Percentiles rank a stretch among this genome's conserved stretches.
Conservation (phyloP, 768 basidiomycete genomes). For the Boletus sensibilis region DNA sequence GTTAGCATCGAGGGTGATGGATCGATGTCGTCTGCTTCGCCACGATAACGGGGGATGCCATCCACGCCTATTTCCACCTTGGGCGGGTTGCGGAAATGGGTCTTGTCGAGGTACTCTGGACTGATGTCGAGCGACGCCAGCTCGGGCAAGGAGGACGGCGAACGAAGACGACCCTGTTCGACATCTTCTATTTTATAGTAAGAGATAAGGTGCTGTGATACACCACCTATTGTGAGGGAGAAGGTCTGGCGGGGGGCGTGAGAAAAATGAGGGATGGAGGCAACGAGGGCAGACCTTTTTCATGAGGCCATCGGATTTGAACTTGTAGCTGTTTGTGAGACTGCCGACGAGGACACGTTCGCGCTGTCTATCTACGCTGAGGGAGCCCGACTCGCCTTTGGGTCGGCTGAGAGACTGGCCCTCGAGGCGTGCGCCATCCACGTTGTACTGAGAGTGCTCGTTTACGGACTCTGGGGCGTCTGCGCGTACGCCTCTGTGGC, state of each 20-base stretch:
- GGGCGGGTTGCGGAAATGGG: conserved; percentile 88
- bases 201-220: conserved; percentile 89
- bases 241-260: conserved; percentile 65
- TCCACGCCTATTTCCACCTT: conserved; percentile 84
- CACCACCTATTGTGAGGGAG: conserved; percentile 80
- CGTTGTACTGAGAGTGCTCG: conserved; percentile 40
- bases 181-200: conserved; percentile 95
- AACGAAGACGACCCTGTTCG: conserved; percentile 79
- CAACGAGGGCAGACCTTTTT: conserved; percentile 73
- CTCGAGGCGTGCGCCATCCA: conserved; percentile 29
- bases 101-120: conserved; percentile 84
- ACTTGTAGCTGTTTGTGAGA: conserved; percentile 90
- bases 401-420: conserved; percentile 62
- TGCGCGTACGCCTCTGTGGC: conserved; percentile 52
- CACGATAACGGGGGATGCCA: conserved; percentile 78
- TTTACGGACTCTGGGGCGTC: conserved; percentile 40
- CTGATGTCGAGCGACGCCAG: conserved; percentile 84
- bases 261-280: conserved; percentile 23
- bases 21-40: conserved; percentile 75
- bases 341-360: conserved; percentile 87
- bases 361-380: conserved; percentile 63
- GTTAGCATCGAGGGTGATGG: conserved; percentile 40
- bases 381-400: conserved; percentile 47
- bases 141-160: conserved; percentile 86
- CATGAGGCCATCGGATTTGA: conserved; percentile 91